Evolutionary conservation across 352 stramenopile genomes (phyloP), one percentile per base, ranked within the genome.

Genomic region (Globisporangium iwayamae): DNA sequence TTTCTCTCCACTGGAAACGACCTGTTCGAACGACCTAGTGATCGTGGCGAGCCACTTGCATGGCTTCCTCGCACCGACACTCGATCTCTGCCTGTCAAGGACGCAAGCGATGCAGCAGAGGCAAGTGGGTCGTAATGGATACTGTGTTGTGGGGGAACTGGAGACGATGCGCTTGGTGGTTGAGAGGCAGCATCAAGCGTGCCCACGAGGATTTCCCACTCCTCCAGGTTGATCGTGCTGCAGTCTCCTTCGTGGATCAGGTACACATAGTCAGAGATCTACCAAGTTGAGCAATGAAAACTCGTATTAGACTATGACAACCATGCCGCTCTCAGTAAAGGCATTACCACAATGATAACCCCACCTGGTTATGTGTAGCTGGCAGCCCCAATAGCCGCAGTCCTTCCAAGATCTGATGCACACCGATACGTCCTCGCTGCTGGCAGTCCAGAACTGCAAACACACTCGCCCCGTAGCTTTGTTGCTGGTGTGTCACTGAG

Each of bases 181-280:
- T 78, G 71, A 3, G 82, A 89, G 10, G 79, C 80, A 36, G 82
- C 82, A 60, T 89, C 80, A 4, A 91, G 69, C 4, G 80, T 91
- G 0, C 76, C 76, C 1, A 91, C 78, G 10, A 89, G 62, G 45
- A 90, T 89, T 56, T 76, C 65, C 83, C 80, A 91, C 56, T 91
- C 80, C 25, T 89, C 77, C 13, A 77, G 58, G 46, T 80, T 74
- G 62, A 91, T 89, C 1, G 75, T 85, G 46, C 68, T 78, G 52
- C 71, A 59, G 13, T 60, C 55, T 20, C 75, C 80, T 79, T 91
- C 80, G 28, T 91, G 79, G 43, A 91, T 87, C 30, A 91, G 59
- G 28, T 89, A 91, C 1, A 91, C 71, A 16, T 91, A 91, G 68
- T 91, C 82, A 34, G 79, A 78, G 4, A 91, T 82, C 82, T 91